A percentile compares a stretch with the other conserved stretches of the same genome.
These are phyloP conservation scores for Rutstroemia sp. DNA, from an alignment of 2,329 filamentous ascomycete genomes.

Conservation along the genomic window DNA sequence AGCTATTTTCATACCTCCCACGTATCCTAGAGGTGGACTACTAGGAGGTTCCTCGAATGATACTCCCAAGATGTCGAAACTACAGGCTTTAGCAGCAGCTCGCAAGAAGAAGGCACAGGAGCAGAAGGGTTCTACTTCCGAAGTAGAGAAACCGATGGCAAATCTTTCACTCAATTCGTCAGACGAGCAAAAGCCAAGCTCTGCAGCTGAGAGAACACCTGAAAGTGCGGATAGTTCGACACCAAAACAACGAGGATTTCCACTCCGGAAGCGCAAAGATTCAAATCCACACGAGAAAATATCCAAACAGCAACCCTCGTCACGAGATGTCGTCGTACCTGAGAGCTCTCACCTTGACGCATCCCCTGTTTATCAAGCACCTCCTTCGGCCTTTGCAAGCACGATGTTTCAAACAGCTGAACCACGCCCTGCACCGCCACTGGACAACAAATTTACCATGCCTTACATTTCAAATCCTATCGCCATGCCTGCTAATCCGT, in stretches of 20 bases:
- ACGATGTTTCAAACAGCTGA: constrained; percentile 35
- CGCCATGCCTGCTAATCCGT: constrained; percentile 49
- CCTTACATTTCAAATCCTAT: constrained; percentile 31
- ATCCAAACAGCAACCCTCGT: constrained; percentile 12
- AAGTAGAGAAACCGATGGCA: constrained; percentile 24
- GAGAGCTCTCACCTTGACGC: constrained; percentile 7
- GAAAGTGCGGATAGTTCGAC: neutral
- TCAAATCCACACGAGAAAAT: constrained; percentile 27
- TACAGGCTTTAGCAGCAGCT: constrained; percentile 82
- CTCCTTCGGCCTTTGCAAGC: constrained; percentile 33
- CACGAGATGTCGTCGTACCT: neutral
- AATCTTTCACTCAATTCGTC: constrained; percentile 13
- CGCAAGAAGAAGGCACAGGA: constrained; percentile 75
- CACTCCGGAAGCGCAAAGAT: constrained; percentile 27
- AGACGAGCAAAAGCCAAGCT: neutral
- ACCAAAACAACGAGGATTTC: constrained; percentile 20
- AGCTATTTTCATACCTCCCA: constrained; percentile 55
- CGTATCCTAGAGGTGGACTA: constrained; percentile 56
- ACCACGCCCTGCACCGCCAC: constrained; percentile 10
- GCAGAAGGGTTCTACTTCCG: constrained; percentile 32
- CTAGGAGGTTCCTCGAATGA: constrained; percentile 66
- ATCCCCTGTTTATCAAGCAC: constrained; percentile 22
- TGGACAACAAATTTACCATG: constrained; percentile 29
- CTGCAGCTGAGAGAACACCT: neutral
- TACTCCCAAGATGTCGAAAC: constrained; percentile 72